Percentiles rank a stretch among this genome's conserved stretches.
These are phyloP conservation scores for Apodospora peruviana DNA, from an alignment of 495 filamentous ascomycete genomes.

Conservation along the genomic window DNA sequence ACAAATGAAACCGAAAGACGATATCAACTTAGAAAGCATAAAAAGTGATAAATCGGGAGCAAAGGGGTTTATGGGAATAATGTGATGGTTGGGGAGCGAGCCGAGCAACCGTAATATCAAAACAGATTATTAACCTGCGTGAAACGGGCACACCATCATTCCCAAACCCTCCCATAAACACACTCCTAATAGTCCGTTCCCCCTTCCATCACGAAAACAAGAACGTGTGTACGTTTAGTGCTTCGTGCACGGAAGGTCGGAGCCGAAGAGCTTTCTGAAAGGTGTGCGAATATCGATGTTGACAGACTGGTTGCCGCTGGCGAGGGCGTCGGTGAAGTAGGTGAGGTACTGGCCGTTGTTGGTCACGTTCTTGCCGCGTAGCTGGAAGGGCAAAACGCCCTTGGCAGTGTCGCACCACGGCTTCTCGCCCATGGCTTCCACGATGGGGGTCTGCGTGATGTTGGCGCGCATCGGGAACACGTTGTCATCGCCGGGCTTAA, in stretches of 20 bases:
- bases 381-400: conserved; percentile 54
- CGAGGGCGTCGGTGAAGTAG: conserved; percentile 53
- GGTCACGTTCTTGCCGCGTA: conserved; percentile 51
- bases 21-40: neutral
- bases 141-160: too few relatives aligned
- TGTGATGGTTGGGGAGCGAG: neutral
- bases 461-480: conserved; percentile 47
- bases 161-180: too few relatives aligned
- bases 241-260: conserved; percentile 4
- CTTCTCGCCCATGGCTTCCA: conserved; percentile 31
- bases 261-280: conserved; percentile 14
- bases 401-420: conserved; percentile 38
- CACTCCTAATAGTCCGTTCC: too few relatives aligned
- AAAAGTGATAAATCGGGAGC: neutral
- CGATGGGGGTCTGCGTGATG: conserved; percentile 45
- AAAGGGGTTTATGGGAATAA: neutral
- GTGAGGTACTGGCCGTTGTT: conserved; percentile 54
- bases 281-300: conserved; percentile 28
- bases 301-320: conserved; percentile 28
- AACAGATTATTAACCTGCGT: too few relatives aligned
- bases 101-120: too few relatives aligned
- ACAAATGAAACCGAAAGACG: neutral
- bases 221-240: neutral
- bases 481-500: conserved; percentile 56
- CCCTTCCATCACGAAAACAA: too few relatives aligned